These are phyloP conservation scores for Malus orientalis DNA, from an alignment of 306 rosid species.

Conservation along the genomic window DNA sequence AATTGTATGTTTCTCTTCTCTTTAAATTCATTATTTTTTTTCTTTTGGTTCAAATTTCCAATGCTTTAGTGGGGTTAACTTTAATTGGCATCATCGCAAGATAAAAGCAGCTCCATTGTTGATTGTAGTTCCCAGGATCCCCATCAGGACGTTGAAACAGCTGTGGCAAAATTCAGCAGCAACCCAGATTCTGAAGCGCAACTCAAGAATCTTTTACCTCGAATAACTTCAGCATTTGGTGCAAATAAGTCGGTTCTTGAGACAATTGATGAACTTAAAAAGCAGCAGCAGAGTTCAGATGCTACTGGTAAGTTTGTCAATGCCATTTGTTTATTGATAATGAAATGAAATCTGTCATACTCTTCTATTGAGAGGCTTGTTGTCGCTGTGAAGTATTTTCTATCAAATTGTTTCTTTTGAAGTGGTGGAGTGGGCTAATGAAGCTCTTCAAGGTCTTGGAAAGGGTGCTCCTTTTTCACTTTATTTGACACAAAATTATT, in stretches of 20 bases:
- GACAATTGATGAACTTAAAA: conserved; percentile 65
- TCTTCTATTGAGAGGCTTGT: background rate
- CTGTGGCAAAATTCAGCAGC: conserved; percentile 58
- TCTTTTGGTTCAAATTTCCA: background rate
- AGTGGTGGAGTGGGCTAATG: conserved; percentile 92
- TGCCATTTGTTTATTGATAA: conserved; percentile 1
- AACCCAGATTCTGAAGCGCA: conserved; percentile 70
- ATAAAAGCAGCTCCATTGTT: conserved; percentile 12
- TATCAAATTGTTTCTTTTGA: conserved; percentile 15
- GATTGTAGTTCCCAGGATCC: conserved; percentile 77
- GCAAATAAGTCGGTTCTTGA: conserved; percentile 52
- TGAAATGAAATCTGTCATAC: background rate
- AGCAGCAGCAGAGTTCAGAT: conserved; percentile 52
- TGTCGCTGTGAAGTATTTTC: background rate
- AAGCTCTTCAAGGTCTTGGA: conserved; percentile 84
- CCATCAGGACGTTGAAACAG: conserved; percentile 61
- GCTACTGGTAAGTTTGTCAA: conserved; percentile 52
- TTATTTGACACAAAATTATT: conserved; percentile 64
- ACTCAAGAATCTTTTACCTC: conserved; percentile 65
- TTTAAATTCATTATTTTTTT: background rate
- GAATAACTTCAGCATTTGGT: conserved; percentile 58
- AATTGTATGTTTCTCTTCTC: conserved; percentile 51
- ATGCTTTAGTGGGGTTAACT: background rate
- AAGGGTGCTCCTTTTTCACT: conserved; percentile 98
- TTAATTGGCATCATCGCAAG: background rate